phyloP scores from a whole-genome alignment of 2,329 filamentous ascomycete species.

The Pseudogymnoascus sp. region DNA sequence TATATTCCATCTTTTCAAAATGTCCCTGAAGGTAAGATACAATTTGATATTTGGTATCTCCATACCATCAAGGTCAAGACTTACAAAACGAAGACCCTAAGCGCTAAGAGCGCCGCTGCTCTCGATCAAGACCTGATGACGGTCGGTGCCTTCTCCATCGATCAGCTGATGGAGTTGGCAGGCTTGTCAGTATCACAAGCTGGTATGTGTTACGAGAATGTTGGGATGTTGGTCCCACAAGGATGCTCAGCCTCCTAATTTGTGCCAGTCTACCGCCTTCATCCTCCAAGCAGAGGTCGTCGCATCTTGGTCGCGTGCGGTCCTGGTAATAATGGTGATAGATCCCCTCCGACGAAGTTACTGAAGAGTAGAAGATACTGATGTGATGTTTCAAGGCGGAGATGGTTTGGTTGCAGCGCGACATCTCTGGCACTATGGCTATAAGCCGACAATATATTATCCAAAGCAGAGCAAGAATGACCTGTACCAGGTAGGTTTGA shows the following conservation, averaged over 20 bases:
- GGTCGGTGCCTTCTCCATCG: constrained; percentile 78
- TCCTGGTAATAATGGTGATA: constrained; percentile 62
- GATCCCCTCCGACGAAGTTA: neutral
- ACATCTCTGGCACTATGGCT: constrained; percentile 87
- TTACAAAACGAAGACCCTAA: constrained; percentile 59
- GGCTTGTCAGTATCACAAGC: constrained; percentile 90
- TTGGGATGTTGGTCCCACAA: neutral
- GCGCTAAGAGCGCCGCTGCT: constrained; percentile 77
- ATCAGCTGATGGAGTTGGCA: constrained; percentile 95
- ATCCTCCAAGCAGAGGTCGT: constrained; percentile 64
- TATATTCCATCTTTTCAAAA: neutral
- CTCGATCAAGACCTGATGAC: constrained; percentile 94
- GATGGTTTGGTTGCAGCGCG: constrained; percentile 92
- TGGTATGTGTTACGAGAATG: constrained; percentile 42
- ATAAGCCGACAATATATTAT: constrained; percentile 82
- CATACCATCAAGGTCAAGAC: neutral
- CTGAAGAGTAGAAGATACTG: constrained; percentile 1
- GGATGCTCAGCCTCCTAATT: neutral
- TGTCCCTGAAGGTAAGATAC: constrained; percentile 13
- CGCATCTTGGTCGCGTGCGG: constrained; percentile 85
- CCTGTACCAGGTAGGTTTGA: constrained; percentile 62
- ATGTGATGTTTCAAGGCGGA: constrained; percentile 51
- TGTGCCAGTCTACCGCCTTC: constrained; percentile 69
- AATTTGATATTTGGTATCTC: neutral
- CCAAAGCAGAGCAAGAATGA: constrained; percentile 89